These are phyloP conservation scores for Botrytis sinoallii DNA, from an alignment of 2,329 filamentous ascomycete genomes.

Conservation along the genomic window DNA sequence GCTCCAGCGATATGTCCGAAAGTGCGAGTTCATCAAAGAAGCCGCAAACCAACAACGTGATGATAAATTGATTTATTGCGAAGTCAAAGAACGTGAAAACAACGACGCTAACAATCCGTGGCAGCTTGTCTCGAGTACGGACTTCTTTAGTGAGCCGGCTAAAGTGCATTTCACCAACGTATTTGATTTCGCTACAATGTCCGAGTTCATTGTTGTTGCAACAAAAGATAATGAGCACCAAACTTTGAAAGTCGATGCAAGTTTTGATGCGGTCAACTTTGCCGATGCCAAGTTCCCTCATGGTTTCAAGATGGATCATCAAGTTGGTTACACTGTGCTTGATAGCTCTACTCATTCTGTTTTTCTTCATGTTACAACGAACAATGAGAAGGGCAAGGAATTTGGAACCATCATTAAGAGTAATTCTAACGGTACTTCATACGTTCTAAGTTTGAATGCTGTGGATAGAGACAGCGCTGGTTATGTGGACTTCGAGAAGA, in stretches of 20 bases:
- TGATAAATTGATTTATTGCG: conserved; percentile 52
- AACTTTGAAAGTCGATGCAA: conserved; percentile 74
- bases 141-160: conserved; percentile 69
- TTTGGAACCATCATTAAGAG: conserved; percentile 94
- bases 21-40: conserved; percentile 82
- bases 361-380: conserved; percentile 87
- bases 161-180: conserved; percentile 65
- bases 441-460: conserved; percentile 74
- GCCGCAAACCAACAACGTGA: conserved; percentile 52
- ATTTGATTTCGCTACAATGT: conserved; percentile 88
- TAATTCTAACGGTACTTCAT: conserved; percentile 96
- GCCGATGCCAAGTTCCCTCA: conserved; percentile 81
- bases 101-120: conserved; percentile 61
- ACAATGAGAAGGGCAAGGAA: conserved; percentile 59
- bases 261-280: conserved; percentile 79
- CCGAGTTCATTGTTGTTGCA: conserved; percentile 91
- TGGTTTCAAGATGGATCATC: conserved; percentile 75
- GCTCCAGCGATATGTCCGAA: conserved; percentile 69
- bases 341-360: conserved; percentile 93
- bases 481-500: conserved; percentile 95
- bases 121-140: conserved; percentile 71
- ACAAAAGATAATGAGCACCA: conserved; percentile 61
- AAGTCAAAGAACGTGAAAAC: conserved; percentile 60
- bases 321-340: conserved; percentile 85
- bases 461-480: conserved; percentile 77